Percentiles rank a stretch among this genome's conserved stretches.
phyloP scores from a whole-genome alignment of 2,329 filamentous ascomycete species.

The Aspergillus unguis region DNA sequence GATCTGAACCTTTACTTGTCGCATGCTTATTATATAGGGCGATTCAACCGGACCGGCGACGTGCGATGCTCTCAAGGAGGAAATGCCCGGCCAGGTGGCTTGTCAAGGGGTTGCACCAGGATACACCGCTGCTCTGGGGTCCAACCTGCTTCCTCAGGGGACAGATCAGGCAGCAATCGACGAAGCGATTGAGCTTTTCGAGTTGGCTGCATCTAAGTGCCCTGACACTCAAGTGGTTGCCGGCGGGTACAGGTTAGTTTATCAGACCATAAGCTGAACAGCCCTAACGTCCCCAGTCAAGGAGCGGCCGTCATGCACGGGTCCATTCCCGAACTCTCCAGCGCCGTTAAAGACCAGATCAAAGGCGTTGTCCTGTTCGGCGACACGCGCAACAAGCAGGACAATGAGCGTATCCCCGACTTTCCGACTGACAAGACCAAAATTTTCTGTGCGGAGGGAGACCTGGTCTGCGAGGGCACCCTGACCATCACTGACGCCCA shows the following conservation, averaged over 20 bases:
- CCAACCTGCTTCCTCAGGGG: constrained; percentile 40
- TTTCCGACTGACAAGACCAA: constrained; percentile 43
- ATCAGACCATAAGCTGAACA: background rate
- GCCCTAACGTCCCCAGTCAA: constrained; percentile 22
- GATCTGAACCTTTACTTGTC: background rate
- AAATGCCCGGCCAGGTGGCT: constrained; percentile 21
- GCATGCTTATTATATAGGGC: constrained; percentile 19
- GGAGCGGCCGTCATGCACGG: constrained; percentile 46
- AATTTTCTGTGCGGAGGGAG: constrained; percentile 48
- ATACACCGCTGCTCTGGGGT: constrained; percentile 38
- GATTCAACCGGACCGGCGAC: constrained; percentile 30
- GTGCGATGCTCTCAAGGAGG: constrained; percentile 24
- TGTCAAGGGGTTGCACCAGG: constrained; percentile 46
- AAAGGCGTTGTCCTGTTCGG: constrained; percentile 43
- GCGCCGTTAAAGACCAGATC: constrained; percentile 29
- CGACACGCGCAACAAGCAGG: constrained; percentile 43
- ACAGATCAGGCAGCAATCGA: constrained; percentile 36
- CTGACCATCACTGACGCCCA: constrained; percentile 40
- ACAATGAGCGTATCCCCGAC: constrained; percentile 38
- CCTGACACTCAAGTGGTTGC: constrained; percentile 46
- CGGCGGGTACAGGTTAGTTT: constrained; percentile 36
- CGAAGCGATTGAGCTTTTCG: constrained; percentile 43
- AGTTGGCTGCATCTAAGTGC: constrained; percentile 44
- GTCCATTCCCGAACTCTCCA: constrained; percentile 35
- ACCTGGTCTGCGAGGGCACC: constrained; percentile 50